Evolutionary conservation across 352 stramenopile species (phyloP).

Genomic region (Phytopythium aichiense): DNA sequence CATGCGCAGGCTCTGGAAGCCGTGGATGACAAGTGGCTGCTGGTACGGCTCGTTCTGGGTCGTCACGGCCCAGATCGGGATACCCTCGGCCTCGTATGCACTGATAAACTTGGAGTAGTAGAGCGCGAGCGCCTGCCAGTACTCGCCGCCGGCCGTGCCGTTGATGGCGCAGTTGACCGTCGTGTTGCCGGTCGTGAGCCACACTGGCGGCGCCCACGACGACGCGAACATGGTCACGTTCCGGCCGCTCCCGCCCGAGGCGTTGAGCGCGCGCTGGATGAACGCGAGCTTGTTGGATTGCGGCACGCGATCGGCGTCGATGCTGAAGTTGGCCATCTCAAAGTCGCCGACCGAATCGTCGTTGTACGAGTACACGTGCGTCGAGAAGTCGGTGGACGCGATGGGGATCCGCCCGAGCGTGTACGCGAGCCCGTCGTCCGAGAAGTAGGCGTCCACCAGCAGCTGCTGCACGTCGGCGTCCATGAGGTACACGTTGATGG

Average conservation of each 20-base stretch:
- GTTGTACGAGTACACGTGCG: constrained; percentile 86
- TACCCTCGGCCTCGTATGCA: constrained; percentile 71
- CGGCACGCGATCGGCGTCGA: constrained; percentile 55
- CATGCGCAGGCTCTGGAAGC: constrained; percentile 60
- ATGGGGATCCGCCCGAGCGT: constrained; percentile 82
- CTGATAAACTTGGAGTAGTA: constrained; percentile 88
- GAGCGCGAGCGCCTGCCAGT: constrained; percentile 71
- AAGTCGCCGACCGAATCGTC: constrained; percentile 56
- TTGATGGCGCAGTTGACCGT: constrained; percentile 30
- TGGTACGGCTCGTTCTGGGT: constrained; percentile 82
- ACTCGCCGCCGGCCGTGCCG: constrained; percentile 30
- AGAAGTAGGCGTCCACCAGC: constrained; percentile 79
- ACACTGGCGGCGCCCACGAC: constrained; percentile 78
- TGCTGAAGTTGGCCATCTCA: constrained; percentile 76
- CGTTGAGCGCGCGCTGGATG: constrained; percentile 40
- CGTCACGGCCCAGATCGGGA: constrained; percentile 81
- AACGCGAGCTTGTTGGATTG: constrained; percentile 53
- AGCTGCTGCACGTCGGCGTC: constrained; percentile 41
- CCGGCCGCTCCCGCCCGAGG: not conserved
- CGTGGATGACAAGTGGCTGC: constrained; percentile 15
- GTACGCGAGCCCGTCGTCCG: constrained; percentile 67
- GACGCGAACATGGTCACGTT: constrained; percentile 60
- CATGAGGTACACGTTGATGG: constrained; percentile 68
- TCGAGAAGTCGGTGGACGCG: constrained; percentile 83
- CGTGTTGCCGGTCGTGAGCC: constrained; percentile 79